These are phyloP conservation scores for Boeremia lycopersici DNA, from an alignment of 2,329 filamentous ascomycete species.

Conservation along the genomic window DNA sequence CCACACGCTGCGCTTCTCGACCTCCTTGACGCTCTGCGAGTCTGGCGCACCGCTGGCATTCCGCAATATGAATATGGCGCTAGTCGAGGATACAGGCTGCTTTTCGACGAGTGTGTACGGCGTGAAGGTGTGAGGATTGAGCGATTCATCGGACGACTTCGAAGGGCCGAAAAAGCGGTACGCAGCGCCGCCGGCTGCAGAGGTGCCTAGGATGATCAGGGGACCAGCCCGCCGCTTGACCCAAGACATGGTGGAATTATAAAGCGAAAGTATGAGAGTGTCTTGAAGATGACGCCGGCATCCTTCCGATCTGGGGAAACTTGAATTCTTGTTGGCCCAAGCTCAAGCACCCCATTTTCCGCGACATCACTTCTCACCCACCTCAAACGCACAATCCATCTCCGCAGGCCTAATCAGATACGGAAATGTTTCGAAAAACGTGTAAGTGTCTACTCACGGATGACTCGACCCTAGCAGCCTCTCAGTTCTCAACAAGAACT, in stretches of 20 bases:
- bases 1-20: slow-evolving; percentile 73
- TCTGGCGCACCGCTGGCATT: slow-evolving; percentile 42
- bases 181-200: slow-evolving; percentile 41
- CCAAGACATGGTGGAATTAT: slow-evolving; percentile 32
- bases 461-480: too few species aligned
- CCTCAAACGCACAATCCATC: too few species aligned
- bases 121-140: slow-evolving; percentile 67
- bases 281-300: slow-evolving; percentile 1
- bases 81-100: slow-evolving; percentile 68
- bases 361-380: too few species aligned
- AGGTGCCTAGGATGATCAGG: slow-evolving; percentile 41
- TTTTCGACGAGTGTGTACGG: slow-evolving; percentile 68
- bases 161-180: slow-evolving; percentile 39
- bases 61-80: slow-evolving; percentile 70
- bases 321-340: slow-evolving; percentile 1
- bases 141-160: slow-evolving; percentile 33
- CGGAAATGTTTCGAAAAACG: not conserved
- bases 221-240: slow-evolving; percentile 37
- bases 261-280: not conserved
- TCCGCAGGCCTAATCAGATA: too few species aligned
- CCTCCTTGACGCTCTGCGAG: slow-evolving; percentile 39
- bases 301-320: slow-evolving; percentile 5
- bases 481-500: too few species aligned
- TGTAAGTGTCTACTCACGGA: not conserved
- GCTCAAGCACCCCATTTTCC: not conserved